Evolutionary conservation across 164 flowering plant genomes (phyloP).

Genomic region (Berberis vulgaris): DNA sequence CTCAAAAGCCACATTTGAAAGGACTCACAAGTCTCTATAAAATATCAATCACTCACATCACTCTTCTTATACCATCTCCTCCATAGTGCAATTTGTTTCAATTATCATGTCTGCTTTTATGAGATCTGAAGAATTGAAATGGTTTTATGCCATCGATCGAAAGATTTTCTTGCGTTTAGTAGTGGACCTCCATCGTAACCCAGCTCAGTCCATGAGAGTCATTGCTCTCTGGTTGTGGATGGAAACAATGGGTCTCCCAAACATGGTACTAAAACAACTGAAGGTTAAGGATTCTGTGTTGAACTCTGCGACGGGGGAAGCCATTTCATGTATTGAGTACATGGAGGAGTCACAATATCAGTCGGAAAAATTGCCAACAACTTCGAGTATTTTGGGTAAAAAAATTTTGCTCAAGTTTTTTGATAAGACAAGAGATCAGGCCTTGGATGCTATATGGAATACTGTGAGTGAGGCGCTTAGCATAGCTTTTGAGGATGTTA

Average conservation of each 20-base stretch:
- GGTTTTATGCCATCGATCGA: constrained; percentile 44
- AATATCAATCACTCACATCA: neutral
- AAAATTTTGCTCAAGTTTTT: no score
- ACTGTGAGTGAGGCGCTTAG: no score
- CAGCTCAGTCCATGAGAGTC: constrained; percentile 27
- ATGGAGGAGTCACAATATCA: no score
- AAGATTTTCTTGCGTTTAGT: constrained; percentile 25
- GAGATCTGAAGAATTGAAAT: constrained; percentile 27
- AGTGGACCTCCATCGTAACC: constrained; percentile 26
- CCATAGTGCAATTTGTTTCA: neutral
- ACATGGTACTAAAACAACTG: no score
- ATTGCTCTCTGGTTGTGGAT: constrained; percentile 52
- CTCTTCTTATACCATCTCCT: neutral
- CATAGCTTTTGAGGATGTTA: no score
- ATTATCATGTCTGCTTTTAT: neutral
- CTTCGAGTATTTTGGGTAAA: no score
- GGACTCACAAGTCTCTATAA: neutral
- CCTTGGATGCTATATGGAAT: no score
- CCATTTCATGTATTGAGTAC: no score
- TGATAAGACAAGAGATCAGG: no score
- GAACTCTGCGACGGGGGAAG: no score
- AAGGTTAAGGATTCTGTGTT: no score
- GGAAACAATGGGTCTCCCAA: constrained; percentile 13
- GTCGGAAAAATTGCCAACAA: no score
- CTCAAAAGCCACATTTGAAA: neutral